A percentile compares a stretch with the other conserved stretches of the same genome.
Conservation (phyloP, 768 basidiomycete genomes). For the Suillus ampliporus region DNA sequence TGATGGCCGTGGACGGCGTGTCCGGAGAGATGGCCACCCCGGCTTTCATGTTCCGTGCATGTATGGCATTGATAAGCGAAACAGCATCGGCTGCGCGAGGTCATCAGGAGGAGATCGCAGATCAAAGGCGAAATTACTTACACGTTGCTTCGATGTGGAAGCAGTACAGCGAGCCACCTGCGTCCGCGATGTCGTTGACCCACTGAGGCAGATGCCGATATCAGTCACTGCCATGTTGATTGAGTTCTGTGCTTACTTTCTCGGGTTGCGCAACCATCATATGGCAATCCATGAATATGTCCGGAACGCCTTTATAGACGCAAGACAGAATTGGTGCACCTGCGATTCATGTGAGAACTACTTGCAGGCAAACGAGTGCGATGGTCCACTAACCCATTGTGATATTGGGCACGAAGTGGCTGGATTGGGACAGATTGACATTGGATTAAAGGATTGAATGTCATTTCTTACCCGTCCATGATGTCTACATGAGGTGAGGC, state of each 20-base stretch:
- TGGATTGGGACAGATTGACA: slow-evolving; percentile 37
- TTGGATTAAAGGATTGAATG: slow-evolving; percentile 13
- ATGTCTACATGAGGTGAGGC: slow-evolving; percentile 62
- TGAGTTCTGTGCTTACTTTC: slow-evolving; percentile 53
- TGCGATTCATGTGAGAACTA: slow-evolving; percentile 36
- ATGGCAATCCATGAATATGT: slow-evolving; percentile 99
- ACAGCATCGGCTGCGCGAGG: slow-evolving; percentile 63
- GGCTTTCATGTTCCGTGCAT: slow-evolving; percentile 85
- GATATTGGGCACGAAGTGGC: slow-evolving; percentile 98
- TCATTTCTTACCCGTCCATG: slow-evolving; percentile 85
- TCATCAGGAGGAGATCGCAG: slow-evolving; percentile 19
- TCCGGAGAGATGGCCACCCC: slow-evolving; percentile 97
- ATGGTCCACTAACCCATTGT: slow-evolving; percentile 77
- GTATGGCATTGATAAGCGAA: slow-evolving; percentile 81
- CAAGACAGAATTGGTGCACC: slow-evolving; percentile 89
- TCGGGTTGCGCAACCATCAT: slow-evolving; percentile 99
- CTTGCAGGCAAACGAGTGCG: slow-evolving; percentile 4
- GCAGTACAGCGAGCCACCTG: slow-evolving; percentile 93
- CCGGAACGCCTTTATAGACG: slow-evolving; percentile 85
- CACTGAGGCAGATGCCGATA: slow-evolving; percentile 58
- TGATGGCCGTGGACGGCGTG: slow-evolving; percentile 87
- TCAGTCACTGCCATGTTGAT: slow-evolving; percentile 3
- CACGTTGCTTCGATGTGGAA: slow-evolving; percentile 96
- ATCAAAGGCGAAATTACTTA: slow-evolving; percentile 41
- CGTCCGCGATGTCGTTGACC: slow-evolving; percentile 95